A percentile compares a stretch with the other conserved stretches of the same genome.
phyloP scores from a whole-genome alignment of 495 filamentous ascomycete genomes.

The Penicillium crystallinum region DNA sequence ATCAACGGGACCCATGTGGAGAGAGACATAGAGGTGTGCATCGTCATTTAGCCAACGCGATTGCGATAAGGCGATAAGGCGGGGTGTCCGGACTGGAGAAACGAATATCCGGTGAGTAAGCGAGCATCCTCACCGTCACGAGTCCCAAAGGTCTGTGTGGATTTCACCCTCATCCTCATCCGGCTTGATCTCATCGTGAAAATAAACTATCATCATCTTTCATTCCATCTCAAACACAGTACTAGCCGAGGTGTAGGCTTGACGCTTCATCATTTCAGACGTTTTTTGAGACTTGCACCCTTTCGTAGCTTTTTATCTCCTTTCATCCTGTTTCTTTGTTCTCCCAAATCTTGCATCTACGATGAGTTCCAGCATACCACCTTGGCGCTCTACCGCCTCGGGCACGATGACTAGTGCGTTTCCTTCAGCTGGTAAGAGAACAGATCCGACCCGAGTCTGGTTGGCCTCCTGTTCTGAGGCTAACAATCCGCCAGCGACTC shows the following conservation, averaged over 20 bases:
- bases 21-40: neutral
- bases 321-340: slow-evolving; percentile 15
- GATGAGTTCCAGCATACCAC: slow-evolving; percentile 41
- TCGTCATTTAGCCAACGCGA: neutral
- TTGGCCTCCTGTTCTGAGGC: neutral
- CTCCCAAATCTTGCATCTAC: slow-evolving; percentile 8
- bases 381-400: slow-evolving; percentile 39
- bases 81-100: slow-evolving; percentile 8
- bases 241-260: slow-evolving; percentile 7
- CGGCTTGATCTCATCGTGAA: neutral
- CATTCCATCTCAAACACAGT: neutral
- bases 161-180: neutral
- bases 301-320: slow-evolving; percentile 18
- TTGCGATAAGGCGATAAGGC: slow-evolving; percentile 20
- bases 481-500: slow-evolving; percentile 25
- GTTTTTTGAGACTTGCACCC: neutral
- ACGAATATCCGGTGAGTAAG: slow-evolving; percentile 13
- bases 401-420: slow-evolving; percentile 27
- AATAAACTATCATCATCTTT: neutral
- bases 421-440: slow-evolving; percentile 30
- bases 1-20: slow-evolving; percentile 4
- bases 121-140: slow-evolving; percentile 10
- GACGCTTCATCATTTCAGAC: neutral
- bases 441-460: neutral
- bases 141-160: neutral